These are phyloP conservation scores for Petunia hybrid DNA, from an alignment of 305 asterid genomes.

Conservation along the genomic window DNA sequence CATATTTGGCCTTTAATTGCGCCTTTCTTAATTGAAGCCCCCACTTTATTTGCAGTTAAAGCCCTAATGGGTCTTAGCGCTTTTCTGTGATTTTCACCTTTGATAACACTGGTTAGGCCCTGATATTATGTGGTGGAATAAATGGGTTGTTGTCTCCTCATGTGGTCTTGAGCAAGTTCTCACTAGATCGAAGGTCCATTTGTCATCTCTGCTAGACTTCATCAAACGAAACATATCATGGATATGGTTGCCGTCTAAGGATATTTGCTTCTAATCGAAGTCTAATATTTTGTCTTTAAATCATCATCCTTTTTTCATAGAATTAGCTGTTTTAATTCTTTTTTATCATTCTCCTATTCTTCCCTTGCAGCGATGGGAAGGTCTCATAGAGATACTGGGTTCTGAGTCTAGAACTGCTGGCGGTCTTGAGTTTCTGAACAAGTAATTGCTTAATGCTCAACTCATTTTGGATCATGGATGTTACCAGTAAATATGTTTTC, in stretches of 20 bases:
- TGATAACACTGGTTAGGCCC: too few relatives aligned
- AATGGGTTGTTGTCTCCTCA: too few relatives aligned
- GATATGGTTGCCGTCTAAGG: neutral
- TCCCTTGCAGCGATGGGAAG: constrained; percentile 93
- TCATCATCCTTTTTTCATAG: constrained; percentile 9
- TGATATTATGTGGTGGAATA: too few relatives aligned
- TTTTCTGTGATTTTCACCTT: too few relatives aligned
- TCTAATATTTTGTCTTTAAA: neutral
- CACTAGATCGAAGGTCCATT: too few relatives aligned
- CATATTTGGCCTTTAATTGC: too few relatives aligned
- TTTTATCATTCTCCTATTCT: constrained; percentile 32
- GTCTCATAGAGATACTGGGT: constrained; percentile 86
- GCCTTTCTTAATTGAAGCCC: too few relatives aligned
- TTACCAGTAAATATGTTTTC: neutral
- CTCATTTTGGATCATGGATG: constrained; percentile 23
- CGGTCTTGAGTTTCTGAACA: constrained; percentile 90
- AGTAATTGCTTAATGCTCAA: constrained; percentile 45
- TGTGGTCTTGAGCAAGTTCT: too few relatives aligned
- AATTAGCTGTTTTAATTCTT: neutral
- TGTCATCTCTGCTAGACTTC: neutral
- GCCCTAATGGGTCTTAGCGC: too few relatives aligned
- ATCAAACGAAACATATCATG: constrained; percentile 6
- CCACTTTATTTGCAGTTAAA: too few relatives aligned
- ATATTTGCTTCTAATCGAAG: constrained; percentile 13
- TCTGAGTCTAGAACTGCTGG: constrained; percentile 82